Evolutionary conservation across 768 basidiomycete species (phyloP).

Genomic region (Tylopilus balloui): DNA sequence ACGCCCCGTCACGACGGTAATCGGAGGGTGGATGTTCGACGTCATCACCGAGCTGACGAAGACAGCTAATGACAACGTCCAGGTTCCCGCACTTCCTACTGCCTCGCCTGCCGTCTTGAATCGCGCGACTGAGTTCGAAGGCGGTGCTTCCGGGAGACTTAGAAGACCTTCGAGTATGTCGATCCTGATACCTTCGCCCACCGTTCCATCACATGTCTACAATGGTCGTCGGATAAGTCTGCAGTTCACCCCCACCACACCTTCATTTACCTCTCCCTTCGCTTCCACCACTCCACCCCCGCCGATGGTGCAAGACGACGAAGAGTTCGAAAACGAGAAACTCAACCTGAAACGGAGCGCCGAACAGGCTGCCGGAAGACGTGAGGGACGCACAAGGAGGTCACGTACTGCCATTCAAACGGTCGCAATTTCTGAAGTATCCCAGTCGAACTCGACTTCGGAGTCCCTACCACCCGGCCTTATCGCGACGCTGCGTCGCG

Average conservation of each 20-base stretch:
- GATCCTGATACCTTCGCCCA: constrained; percentile 34
- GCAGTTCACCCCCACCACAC: constrained; percentile 61
- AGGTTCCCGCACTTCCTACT: constrained; percentile 19
- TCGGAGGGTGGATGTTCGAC: constrained; percentile 85
- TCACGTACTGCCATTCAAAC: background rate
- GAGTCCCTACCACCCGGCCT: constrained; percentile 18
- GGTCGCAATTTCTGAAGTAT: constrained; percentile 5
- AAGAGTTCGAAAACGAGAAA: constrained; percentile 45
- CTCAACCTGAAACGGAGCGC: constrained; percentile 38
- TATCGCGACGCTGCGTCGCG: constrained; percentile 42
- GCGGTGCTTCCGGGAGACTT: constrained; percentile 17
- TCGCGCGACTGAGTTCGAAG: constrained; percentile 18
- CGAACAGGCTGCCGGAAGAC: constrained; percentile 35
- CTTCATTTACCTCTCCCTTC: constrained; percentile 34
- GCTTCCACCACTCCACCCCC: background rate
- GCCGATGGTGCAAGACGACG: constrained; percentile 33
- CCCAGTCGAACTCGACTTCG: constrained; percentile 1
- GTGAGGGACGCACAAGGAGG: constrained; percentile 26
- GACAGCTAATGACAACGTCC: constrained; percentile 6
- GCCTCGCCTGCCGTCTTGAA: constrained; percentile 18
- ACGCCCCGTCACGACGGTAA: constrained; percentile 46
- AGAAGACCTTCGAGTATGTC: constrained; percentile 33
- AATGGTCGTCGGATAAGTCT: constrained; percentile 42
- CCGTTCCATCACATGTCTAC: constrained; percentile 29
- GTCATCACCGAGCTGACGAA: constrained; percentile 63